These are phyloP conservation scores for Dorcoceras hygrometricum DNA, from an alignment of 257 asterid species.

Conservation along the genomic window DNA sequence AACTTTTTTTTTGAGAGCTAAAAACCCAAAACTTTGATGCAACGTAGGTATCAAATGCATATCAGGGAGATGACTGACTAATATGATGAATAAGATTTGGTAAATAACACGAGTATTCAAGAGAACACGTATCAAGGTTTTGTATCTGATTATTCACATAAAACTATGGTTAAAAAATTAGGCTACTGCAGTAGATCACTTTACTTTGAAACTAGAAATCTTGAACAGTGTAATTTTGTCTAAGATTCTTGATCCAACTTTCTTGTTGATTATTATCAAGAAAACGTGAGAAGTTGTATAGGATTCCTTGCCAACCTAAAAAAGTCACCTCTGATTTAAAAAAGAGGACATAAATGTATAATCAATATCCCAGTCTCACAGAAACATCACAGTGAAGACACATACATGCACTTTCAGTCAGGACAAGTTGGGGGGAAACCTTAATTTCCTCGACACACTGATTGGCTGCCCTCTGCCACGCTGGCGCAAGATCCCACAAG, in stretches of 20 bases:
- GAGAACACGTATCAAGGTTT: no score
- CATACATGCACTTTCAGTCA: conserved; percentile 37
- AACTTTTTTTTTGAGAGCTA: no score
- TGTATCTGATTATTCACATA: no score
- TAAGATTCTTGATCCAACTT: not conserved
- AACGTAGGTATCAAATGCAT: no score
- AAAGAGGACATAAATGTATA: not conserved
- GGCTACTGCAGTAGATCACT: no score
- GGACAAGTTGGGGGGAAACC: conserved; percentile 40
- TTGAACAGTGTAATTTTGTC: not conserved
- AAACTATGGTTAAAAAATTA: no score
- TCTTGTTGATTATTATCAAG: not conserved
- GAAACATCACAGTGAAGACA: conserved; percentile 38
- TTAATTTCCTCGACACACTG: conserved; percentile 78
- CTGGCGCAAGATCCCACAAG: conserved; percentile 64
- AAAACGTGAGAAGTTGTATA: not conserved
- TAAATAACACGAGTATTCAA: no score
- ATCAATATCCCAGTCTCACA: conserved; percentile 11
- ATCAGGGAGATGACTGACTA: no score
- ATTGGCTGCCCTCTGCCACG: conserved; percentile 74
- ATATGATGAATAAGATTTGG: no score
- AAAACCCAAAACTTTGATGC: no score
- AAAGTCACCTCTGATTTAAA: not conserved
- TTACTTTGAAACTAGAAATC: not conserved
- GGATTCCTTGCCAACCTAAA: conserved; percentile 18